Conservation (phyloP, 345 rosid genomes). For the Citrus cavaleriei region DNA sequence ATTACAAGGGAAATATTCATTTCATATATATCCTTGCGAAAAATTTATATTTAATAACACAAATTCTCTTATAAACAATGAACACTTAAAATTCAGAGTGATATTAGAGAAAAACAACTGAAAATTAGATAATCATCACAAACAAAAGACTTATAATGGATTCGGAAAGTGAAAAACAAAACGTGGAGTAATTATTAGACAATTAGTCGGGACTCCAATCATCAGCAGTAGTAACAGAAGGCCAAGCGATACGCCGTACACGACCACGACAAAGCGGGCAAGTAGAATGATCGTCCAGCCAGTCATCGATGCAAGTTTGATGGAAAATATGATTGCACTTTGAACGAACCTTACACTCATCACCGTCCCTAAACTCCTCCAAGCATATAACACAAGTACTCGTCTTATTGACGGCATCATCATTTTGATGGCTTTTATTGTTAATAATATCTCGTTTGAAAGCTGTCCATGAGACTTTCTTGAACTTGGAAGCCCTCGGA, state of each 20-base stretch:
- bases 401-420: background rate
- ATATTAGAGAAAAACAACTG: no score
- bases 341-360: slow-evolving; percentile 1
- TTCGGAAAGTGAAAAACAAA: no score
- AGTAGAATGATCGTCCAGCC: background rate
- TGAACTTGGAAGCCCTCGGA: background rate
- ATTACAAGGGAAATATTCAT: no score
- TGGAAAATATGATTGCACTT: slow-evolving; percentile 5
- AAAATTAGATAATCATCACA: no score
- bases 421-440: background rate
- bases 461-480: background rate
- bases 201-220: background rate
- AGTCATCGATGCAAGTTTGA: background rate
- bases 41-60: no score
- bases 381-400: background rate
- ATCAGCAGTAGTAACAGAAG: background rate
- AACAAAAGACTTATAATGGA: no score
- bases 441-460: background rate
- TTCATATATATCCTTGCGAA: no score
- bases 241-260: background rate
- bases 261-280: slow-evolving; percentile 10
- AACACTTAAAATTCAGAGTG: no score
- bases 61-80: no score
- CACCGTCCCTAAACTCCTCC: background rate
- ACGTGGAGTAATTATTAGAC: no score